Base-by-base conservation (phyloP, 2,329 filamentous ascomycete genomes). In the Aspergillaceae sp. region DNA sequence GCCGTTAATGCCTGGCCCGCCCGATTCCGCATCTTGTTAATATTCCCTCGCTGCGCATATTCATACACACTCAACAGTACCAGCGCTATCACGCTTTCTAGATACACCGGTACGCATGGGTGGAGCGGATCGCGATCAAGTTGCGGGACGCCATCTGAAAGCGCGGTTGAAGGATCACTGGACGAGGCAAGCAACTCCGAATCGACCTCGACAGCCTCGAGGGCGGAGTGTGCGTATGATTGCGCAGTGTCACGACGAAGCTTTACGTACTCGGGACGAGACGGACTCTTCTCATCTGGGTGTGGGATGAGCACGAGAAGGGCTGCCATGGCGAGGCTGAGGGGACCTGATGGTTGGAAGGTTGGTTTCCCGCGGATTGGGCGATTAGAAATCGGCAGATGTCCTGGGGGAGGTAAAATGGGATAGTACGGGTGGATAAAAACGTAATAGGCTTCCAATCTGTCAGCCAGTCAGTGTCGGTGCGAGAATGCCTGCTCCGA, bases 371-470 rank as follows among this genome's bases (percentile, higher is more conserved):
- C 30, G 33, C 27, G 29, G 11, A 49, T 33, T 10, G 56, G 51
- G 40, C 52, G 42, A 46, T 56, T 49, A n/a, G 43, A 45, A 4
- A 53, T 45, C 8, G 50, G 51, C 6, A 47, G 38, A 9, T 43
- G 44, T 27, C 47, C 48, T 1, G 57, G 54, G 7, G 58, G 58
- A 3, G 61, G 61, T 5, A 63, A 41, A 4, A 63, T 55, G 4
- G 61, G 61, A 45, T 59, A 59, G 42, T 56, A 63, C 3, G 52
- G 49, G 41, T 63, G 60, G 44, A 63, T 58, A 42, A 59, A 63
- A 35, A 59, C 54, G 36, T 63, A 63, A 41, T 63, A 63, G 2
- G 58, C 61, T 34, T 61, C 52, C 35, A 62, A 43, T 43, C 61
- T 63, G 38, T 41, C 7, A 27, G 5, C 26, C 10, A 38, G 36